Evolutionary conservation across 164 flowering plant species (phyloP).

Genomic region (Buxus sempervirens): DNA sequence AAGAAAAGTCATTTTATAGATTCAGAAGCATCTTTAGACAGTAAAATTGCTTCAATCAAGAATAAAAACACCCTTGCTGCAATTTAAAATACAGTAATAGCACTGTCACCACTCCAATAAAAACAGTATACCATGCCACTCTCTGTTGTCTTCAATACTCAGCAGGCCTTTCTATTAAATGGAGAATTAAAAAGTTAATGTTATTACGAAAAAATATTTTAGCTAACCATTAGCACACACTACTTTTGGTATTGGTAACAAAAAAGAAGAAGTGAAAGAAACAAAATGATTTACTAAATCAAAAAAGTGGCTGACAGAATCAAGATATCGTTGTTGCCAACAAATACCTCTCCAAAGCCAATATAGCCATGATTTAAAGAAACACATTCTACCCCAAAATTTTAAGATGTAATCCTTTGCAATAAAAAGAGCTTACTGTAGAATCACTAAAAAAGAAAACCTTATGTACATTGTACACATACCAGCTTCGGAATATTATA

Average conservation of each 20-base stretch:
- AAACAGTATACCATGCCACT: too few species aligned
- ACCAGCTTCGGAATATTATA: constrained; percentile 96
- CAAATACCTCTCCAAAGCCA: constrained; percentile 66
- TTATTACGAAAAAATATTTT: too few species aligned
- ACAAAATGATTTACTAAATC: not conserved
- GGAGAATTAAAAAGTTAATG: too few species aligned
- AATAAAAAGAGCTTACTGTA: not conserved
- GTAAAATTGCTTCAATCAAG: too few species aligned
- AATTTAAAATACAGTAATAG: too few species aligned
- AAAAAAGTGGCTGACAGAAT: not conserved
- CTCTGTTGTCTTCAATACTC: too few species aligned
- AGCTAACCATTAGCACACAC: not conserved
- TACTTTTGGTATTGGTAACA: not conserved
- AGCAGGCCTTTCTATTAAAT: too few species aligned
- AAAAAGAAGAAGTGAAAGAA: not conserved
- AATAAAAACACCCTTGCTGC: too few species aligned
- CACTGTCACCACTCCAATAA: too few species aligned
- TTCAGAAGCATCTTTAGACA: too few species aligned
- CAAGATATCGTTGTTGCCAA: constrained; percentile 43
- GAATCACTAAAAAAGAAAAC: not conserved
- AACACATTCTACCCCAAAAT: constrained; percentile 5
- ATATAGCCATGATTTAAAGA: not conserved
- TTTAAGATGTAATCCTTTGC: not conserved
- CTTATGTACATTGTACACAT: constrained; percentile 25
- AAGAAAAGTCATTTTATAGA: too few species aligned